Evolutionary conservation across 2,329 filamentous ascomycete species (phyloP), one percentile per base, ranked within the genome.

Genomic region (Colletotrichum limetticola): DNA sequence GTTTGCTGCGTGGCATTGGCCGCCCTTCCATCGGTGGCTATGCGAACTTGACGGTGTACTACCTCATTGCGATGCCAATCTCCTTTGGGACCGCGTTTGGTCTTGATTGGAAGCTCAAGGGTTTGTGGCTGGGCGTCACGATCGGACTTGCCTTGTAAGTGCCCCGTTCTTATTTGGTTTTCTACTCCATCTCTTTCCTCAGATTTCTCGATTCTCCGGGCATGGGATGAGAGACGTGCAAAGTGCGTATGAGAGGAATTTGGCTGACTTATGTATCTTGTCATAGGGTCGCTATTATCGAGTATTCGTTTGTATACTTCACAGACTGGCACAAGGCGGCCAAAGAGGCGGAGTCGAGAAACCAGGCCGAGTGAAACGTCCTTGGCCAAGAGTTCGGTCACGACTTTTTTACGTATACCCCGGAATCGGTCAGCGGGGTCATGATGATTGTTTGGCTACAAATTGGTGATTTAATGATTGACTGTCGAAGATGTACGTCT

Each of bases 21-120:
- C 91, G 94, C 71, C 96, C 98, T 82, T 92, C 95, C 75, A 91
- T 98, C 69, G 96, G 96, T 14, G 95, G 96, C 0, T 98, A 96
- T 77, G 92, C 95, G 8, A 97, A 97, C 78, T 84, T 98, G 2
- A 90, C 95, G 62, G 92, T 92, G 26, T 98, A 98, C 84, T 99
- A 98, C 82, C 85, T 90, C 22, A 88, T 98, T 30, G 96, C 94
- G 0, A 87, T 98, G 82, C 96, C 97, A 0, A 90, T 98, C 42
- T 94, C 92, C 52, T 93, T 98, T 76, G 90, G 89, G 5, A 90
- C 93, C 0, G 93, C 92, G 0, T 98, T 98, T 80, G 92, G 91
- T 0, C 84, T 95, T 4, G 87, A 87, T 24, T 97, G 93, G 95
- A 90, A 91, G 59, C 84, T 98, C 49, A 87, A 90, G 68, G 96